Conservation (phyloP, 2,329 filamentous ascomycete species). For the Fusarium sp. region DNA sequence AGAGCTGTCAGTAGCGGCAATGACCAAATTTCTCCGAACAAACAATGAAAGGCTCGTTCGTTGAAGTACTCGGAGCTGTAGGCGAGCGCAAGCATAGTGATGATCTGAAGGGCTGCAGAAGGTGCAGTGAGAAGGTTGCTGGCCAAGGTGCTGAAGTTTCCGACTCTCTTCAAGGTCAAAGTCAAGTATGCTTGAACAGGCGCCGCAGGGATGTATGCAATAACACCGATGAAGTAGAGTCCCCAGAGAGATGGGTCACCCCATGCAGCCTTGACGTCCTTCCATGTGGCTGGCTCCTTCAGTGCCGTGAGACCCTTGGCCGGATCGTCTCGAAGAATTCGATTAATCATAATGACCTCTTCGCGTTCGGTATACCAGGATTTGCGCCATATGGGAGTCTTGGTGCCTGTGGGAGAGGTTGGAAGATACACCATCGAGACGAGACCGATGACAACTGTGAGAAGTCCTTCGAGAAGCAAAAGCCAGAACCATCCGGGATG, state of each 20-base stretch:
- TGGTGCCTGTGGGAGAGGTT: conserved; percentile 73
- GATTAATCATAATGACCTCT: conserved; percentile 76
- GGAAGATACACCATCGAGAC: conserved; percentile 70
- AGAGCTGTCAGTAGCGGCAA: conserved; percentile 64
- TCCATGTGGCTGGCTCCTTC: conserved; percentile 55
- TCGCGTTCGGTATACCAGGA: conserved; percentile 75
- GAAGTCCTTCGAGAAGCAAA: conserved; percentile 54
- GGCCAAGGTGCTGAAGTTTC: conserved; percentile 65
- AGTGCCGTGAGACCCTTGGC: conserved; percentile 62
- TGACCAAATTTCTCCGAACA: conserved; percentile 64
- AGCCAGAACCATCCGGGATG: conserved; percentile 68
- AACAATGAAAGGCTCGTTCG: conserved; percentile 63
- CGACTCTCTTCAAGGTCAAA: conserved; percentile 65
- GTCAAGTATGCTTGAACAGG: conserved; percentile 64
- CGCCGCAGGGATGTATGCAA: conserved; percentile 61
- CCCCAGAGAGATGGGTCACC: conserved; percentile 61
- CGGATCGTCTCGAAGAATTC: conserved; percentile 64
- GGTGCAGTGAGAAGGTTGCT: conserved; percentile 73
- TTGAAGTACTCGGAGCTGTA: conserved; percentile 66
- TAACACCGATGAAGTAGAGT: conserved; percentile 60
- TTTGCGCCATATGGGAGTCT: conserved; percentile 68
- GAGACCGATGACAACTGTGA: conserved; percentile 64
- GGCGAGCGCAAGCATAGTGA: conserved; percentile 65
- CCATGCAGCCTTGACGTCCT: conserved; percentile 59
- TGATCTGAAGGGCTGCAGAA: conserved; percentile 65